phyloP scores from a whole-genome alignment of 768 basidiomycete species.

The Lactifluus rugatus region DNA sequence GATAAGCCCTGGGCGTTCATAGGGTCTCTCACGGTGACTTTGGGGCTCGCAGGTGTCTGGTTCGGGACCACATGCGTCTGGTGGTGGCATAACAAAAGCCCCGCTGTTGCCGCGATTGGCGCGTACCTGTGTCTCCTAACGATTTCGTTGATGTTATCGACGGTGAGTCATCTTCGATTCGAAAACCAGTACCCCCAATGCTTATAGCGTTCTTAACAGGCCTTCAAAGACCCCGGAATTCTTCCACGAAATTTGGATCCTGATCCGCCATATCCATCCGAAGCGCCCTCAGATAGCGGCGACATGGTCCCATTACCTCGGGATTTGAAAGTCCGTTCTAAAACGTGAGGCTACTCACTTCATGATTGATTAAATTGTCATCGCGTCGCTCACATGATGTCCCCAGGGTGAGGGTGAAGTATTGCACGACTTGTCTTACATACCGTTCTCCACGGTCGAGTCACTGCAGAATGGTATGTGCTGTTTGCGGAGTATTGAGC shows the following conservation, averaged over 20 bases:
- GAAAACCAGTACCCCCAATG: slow-evolving; percentile 18
- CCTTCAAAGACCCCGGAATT: slow-evolving; percentile 79
- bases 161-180: slow-evolving; percentile 37
- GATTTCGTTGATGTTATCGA: slow-evolving; percentile 65
- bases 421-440: slow-evolving; percentile 85
- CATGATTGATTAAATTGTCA: neutral
- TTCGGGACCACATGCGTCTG: slow-evolving; percentile 81
- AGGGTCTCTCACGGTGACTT: slow-evolving; percentile 46
- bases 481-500: neutral
- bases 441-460: slow-evolving; percentile 92
- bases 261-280: slow-evolving; percentile 66
- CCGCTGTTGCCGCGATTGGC: slow-evolving; percentile 58
- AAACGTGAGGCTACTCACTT: slow-evolving; percentile 45
- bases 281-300: slow-evolving; percentile 47
- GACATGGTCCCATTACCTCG: slow-evolving; percentile 61
- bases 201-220: slow-evolving; percentile 33
- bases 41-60: slow-evolving; percentile 72
- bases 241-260: slow-evolving; percentile 81
- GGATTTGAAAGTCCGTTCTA: slow-evolving; percentile 69
- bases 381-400: neutral
- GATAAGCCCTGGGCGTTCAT: slow-evolving; percentile 81
- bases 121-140: slow-evolving; percentile 56
- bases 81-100: slow-evolving; percentile 78
- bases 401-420: slow-evolving; percentile 79
- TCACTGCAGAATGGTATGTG: slow-evolving; percentile 84